These are phyloP conservation scores for Aspergillus bertholletiae DNA, from an alignment of 495 filamentous ascomycete species.

Conservation along the genomic window DNA sequence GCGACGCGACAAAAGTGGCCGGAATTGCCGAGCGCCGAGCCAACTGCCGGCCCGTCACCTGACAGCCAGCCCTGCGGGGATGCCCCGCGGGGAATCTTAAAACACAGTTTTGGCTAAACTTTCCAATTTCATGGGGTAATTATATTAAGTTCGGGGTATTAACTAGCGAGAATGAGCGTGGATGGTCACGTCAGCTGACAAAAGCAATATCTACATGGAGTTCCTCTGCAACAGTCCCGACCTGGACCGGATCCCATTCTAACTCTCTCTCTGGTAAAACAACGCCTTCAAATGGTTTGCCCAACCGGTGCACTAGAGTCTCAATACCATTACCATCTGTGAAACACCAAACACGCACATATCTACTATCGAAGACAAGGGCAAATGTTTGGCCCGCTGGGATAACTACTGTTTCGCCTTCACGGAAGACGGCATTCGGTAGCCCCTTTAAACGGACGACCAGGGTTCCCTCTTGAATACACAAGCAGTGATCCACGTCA, in stretches of 20 bases:
- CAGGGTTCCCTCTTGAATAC: conserved; percentile 36
- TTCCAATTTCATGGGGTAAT: not conserved
- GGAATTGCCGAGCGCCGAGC: conserved; percentile 13
- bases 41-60: not conserved
- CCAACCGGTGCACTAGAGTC: conserved; percentile 27
- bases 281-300: conserved; percentile 21
- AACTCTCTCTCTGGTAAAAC: conserved; percentile 26
- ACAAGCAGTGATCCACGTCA: conserved; percentile 39
- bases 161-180: not conserved
- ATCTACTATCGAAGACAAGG: conserved; percentile 34
- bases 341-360: conserved; percentile 40
- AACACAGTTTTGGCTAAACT: not conserved
- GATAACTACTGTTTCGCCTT: conserved; percentile 40
- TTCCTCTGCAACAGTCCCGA: conserved; percentile 14
- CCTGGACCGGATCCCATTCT: conserved; percentile 18
- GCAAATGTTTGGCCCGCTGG: conserved; percentile 38
- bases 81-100: conserved; percentile 2
- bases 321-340: conserved; percentile 42
- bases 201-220: conserved; percentile 20
- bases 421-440: conserved; percentile 25
- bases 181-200: not conserved
- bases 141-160: not conserved
- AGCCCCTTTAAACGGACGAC: conserved; percentile 29
- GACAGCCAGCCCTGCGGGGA: not conserved
- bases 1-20: conserved; percentile 2